Conservation (phyloP, 1,139 yeast species). For the Candida freyschussii region DNA sequence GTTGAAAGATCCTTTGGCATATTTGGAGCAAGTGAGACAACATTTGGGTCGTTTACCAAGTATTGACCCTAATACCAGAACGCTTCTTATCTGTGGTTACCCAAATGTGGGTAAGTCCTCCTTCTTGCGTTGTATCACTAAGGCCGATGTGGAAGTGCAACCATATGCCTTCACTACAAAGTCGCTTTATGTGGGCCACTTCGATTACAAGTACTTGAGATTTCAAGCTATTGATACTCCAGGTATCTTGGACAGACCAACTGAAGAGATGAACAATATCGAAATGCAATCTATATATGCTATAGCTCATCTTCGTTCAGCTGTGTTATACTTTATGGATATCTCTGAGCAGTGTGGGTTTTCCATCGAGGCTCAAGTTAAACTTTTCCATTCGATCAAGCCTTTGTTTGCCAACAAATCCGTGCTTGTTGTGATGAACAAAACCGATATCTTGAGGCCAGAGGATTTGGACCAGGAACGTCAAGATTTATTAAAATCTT, state of each 20-base stretch:
- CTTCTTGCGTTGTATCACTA: constrained; percentile 85
- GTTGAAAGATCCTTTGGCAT: constrained; percentile 86
- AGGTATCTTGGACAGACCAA: constrained; percentile 96
- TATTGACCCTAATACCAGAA: constrained; percentile 97
- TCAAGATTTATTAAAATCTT: constrained; percentile 63
- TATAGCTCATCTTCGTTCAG: constrained; percentile 94
- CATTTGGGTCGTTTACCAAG: constrained; percentile 98
- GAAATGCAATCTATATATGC: constrained; percentile 99
- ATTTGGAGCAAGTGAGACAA: constrained; percentile 97
- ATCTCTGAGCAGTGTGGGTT: constrained; percentile 98
- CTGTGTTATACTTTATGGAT: constrained; percentile 97
- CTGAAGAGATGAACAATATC: constrained; percentile 98
- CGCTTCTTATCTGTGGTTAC: constrained; percentile 94
- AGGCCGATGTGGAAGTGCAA: constrained; percentile 98
- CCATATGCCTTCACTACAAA: constrained; percentile 98
- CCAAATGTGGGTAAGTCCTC: constrained; percentile 99
- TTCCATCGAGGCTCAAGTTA: constrained; percentile 94
- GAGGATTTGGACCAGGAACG: constrained; percentile 79
- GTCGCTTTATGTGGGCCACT: constrained; percentile 92
- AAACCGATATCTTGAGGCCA: constrained; percentile 81
- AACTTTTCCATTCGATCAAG: constrained; percentile 92
- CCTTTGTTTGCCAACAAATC: constrained; percentile 96
- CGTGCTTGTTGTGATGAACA: constrained; percentile 92
- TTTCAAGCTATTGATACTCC: constrained; percentile 99
- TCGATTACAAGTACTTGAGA: constrained; percentile 93